Evolutionary conservation across 495 filamentous ascomycete species (phyloP).

Genomic region (Penicillium angulare): DNA sequence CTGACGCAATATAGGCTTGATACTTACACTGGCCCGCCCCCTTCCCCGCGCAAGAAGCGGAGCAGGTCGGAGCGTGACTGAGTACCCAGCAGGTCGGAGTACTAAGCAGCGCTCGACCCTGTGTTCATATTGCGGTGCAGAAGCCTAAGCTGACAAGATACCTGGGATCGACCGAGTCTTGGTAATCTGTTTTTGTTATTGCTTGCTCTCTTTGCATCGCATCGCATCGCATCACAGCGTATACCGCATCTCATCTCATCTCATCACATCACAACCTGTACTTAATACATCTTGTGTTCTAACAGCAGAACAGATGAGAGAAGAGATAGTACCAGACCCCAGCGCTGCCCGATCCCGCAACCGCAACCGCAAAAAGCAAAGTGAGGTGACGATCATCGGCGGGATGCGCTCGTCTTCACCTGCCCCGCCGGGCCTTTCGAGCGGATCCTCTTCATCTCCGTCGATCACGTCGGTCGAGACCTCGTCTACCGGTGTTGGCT

Average conservation of each 20-base stretch:
- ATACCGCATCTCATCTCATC: neutral
- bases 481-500: constrained; percentile 5
- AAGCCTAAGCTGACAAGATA: neutral
- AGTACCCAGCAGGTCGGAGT: too few species aligned
- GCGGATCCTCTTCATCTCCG: constrained; percentile 18
- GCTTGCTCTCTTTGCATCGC: too few species aligned
- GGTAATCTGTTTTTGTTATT: too few species aligned
- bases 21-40: too few species aligned
- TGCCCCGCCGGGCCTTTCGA: constrained; percentile 16
- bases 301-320: constrained; percentile 1
- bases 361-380: constrained; percentile 12
- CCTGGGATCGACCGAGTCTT: neutral
- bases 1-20: too few species aligned
- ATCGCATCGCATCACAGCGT: neutral
- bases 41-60: constrained; percentile 14
- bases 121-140: neutral
- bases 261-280: neutral
- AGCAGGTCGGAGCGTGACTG: constrained; percentile 32
- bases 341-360: neutral
- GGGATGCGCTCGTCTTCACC: constrained; percentile 19
- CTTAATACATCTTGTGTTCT: neutral
- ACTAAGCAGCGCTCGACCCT: neutral
- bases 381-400: constrained; percentile 13
- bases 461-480: constrained; percentile 26
- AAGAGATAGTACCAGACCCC: neutral